These are phyloP conservation scores for Kitagawia praeruptora DNA, from an alignment of 129 eudicot species.

Conservation along the genomic window DNA sequence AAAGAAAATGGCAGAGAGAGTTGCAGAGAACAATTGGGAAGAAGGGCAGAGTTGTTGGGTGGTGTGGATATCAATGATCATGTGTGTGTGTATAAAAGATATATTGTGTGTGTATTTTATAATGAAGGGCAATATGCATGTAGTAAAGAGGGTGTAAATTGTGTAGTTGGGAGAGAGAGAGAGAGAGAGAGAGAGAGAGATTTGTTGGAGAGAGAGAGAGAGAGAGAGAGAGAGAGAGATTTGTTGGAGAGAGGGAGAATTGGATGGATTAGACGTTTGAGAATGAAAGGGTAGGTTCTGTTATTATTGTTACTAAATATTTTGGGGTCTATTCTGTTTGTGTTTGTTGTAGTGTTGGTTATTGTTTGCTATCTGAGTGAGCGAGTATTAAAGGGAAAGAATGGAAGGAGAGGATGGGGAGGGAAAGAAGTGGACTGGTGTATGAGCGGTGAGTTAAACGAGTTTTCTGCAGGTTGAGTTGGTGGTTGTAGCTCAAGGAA, in stretches of 20 bases:
- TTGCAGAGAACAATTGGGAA: slow-evolving; percentile 6
- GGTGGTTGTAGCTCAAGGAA: neutral
- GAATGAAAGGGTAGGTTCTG: neutral
- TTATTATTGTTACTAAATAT: neutral
- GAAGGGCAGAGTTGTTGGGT: neutral
- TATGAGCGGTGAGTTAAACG: slow-evolving; percentile 1
- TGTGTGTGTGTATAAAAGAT: no score
- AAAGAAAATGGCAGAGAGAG: neutral
- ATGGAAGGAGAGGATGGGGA: neutral
- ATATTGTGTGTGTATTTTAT: no score
- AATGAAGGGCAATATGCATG: neutral
- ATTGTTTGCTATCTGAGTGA: neutral
- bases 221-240: no score
- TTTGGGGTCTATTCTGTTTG: neutral
- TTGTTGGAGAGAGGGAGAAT: neutral
- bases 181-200: no score
- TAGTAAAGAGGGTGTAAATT: neutral
- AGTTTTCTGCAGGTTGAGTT: neutral
- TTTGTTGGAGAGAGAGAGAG: no score
- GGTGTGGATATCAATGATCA: neutral
- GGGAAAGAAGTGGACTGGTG: neutral
- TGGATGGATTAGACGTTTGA: neutral
- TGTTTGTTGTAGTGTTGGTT: neutral
- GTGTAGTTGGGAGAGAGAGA: neutral
- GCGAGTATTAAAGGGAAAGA: neutral